Conservation (phyloP, 2,329 filamentous ascomycete genomes). For the Coniosporium tulheliwenetii region DNA sequence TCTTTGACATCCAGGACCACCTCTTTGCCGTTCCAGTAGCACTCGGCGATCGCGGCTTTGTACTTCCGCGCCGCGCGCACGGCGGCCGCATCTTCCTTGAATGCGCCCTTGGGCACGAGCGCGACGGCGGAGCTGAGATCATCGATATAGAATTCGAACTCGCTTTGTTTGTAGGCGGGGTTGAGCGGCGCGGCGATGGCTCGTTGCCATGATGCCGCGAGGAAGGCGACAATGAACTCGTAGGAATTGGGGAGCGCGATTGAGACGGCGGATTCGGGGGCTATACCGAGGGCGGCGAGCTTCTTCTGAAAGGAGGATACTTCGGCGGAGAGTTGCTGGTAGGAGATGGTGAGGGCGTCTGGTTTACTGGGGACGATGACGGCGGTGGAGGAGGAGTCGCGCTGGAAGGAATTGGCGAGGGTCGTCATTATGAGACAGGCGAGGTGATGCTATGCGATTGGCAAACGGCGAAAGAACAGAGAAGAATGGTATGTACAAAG, state of each 20-base stretch:
- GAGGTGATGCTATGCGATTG: too few relatives aligned
- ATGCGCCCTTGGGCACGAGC: slow-evolving; percentile 58
- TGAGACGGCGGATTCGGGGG: slow-evolving; percentile 55
- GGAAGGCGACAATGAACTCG: slow-evolving; percentile 76
- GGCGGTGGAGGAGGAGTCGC: slow-evolving; percentile 38
- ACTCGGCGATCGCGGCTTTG: slow-evolving; percentile 72
- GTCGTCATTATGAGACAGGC: slow-evolving; percentile 30
- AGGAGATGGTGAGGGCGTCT: slow-evolving; percentile 49
- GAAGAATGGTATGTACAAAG: too few relatives aligned
- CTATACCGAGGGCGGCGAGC: slow-evolving; percentile 60
- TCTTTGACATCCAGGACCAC: slow-evolving; percentile 69
- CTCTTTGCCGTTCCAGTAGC: slow-evolving; percentile 59
- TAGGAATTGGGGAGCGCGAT: slow-evolving; percentile 75
- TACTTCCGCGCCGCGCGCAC: slow-evolving; percentile 66
- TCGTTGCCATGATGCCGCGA: slow-evolving; percentile 74
- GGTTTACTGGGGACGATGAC: slow-evolving; percentile 59
- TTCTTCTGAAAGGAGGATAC: slow-evolving; percentile 59
- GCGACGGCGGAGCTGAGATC: slow-evolving; percentile 69
- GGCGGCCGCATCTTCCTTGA: slow-evolving; percentile 49
- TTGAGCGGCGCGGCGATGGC: slow-evolving; percentile 77
- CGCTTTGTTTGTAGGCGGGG: slow-evolving; percentile 73
- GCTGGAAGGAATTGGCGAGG: slow-evolving; percentile 40
- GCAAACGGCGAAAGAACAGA: too few relatives aligned
- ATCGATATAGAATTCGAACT: slow-evolving; percentile 86
- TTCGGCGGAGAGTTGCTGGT: slow-evolving; percentile 49